Conservation (phyloP, 257 asterid species). For the Solanum peruvianum region DNA sequence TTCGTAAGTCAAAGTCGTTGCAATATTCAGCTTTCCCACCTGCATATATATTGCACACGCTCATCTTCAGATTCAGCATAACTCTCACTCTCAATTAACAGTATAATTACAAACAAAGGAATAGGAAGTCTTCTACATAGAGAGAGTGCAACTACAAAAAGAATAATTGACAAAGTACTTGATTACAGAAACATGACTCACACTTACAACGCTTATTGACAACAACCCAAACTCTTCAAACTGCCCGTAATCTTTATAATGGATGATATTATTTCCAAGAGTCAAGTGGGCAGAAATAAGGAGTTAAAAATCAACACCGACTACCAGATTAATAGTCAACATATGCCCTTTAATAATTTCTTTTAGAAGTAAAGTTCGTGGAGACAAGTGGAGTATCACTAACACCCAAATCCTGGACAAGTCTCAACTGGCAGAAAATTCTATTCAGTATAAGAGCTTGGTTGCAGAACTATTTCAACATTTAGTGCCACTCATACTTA, state of each 20-base stretch:
- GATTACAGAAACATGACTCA: background rate
- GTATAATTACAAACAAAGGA: background rate
- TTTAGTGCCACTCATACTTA: background rate
- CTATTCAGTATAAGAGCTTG: background rate
- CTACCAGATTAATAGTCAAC: background rate
- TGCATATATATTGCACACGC: conserved; percentile 16
- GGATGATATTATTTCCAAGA: background rate
- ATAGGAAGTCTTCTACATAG: background rate
- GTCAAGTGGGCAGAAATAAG: background rate
- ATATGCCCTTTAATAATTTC: background rate
- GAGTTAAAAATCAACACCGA: background rate
- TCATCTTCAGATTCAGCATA: background rate
- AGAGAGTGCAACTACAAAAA: background rate
- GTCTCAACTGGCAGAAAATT: background rate
- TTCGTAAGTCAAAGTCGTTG: conserved; percentile 81
- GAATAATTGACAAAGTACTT: background rate
- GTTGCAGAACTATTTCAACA: background rate
- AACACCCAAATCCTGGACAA: background rate
- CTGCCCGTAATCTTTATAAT: background rate
- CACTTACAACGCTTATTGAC: background rate
- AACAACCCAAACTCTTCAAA: background rate
- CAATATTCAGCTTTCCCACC: conserved; percentile 78
- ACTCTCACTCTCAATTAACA: background rate
- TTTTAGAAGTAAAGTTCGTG: background rate
- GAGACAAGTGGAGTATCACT: background rate